These are phyloP conservation scores for Elsinoe australis DNA, from an alignment of 2,329 filamentous ascomycete species.

Conservation along the genomic window DNA sequence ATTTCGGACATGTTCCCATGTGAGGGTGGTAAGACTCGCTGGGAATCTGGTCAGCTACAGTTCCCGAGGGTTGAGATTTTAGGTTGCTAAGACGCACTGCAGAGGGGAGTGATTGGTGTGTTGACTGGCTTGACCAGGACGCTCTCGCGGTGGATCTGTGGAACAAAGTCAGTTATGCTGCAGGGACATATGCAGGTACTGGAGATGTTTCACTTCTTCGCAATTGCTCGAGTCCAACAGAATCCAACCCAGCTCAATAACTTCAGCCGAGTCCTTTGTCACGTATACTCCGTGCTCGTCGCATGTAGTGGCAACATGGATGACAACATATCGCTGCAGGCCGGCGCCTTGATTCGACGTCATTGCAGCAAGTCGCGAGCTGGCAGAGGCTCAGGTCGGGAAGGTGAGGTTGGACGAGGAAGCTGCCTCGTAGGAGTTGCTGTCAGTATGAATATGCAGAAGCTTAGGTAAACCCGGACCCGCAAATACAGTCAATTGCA, in stretches of 20 bases:
- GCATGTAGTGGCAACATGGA: slow-evolving; percentile 97
- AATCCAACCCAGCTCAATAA: slow-evolving; percentile 98
- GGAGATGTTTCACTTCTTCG: slow-evolving; percentile 61
- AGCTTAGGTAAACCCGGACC: slow-evolving; percentile 1
- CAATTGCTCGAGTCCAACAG: slow-evolving; percentile 83
- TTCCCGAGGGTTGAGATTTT: slow-evolving; percentile 19
- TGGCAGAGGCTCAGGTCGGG: slow-evolving; percentile 16
- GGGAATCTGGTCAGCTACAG: slow-evolving; percentile 29
- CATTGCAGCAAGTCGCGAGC: slow-evolving; percentile 15
- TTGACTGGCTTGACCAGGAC: slow-evolving; percentile 97
- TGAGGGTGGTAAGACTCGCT: slow-evolving; percentile 96
- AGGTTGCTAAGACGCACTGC: slow-evolving; percentile 64
- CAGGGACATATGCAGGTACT: not conserved
- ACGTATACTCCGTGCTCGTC: slow-evolving; percentile 99
- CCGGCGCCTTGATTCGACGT: slow-evolving; percentile 19
- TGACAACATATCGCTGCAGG: slow-evolving; percentile 91
- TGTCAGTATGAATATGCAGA: not conserved
- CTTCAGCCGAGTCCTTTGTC: slow-evolving; percentile 97
- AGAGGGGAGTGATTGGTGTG: slow-evolving; percentile 95
- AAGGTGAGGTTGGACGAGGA: not conserved
- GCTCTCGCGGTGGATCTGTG: slow-evolving; percentile 84
- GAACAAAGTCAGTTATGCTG: slow-evolving; percentile 18
- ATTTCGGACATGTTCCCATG: slow-evolving; percentile 97
- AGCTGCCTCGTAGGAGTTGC: not conserved
- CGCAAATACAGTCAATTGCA: not conserved